phyloP scores from a whole-genome alignment of 129 eudicot species.

The Arctium minus region DNA sequence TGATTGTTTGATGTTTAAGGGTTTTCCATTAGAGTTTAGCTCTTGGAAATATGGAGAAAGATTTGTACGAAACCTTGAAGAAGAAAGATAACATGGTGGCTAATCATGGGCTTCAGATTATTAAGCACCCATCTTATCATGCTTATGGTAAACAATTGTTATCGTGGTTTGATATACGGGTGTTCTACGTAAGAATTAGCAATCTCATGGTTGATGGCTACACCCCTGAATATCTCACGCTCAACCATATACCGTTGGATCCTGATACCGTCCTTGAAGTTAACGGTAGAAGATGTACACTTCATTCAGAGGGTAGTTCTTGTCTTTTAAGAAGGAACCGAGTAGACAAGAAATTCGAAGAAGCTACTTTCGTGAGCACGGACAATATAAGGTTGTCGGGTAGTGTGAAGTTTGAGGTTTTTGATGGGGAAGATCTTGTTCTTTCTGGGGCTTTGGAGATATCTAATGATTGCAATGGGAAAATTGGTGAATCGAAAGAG shows the following conservation, averaged over 20 bases:
- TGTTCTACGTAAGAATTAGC: constrained; percentile 75
- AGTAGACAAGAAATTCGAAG: constrained; percentile 72
- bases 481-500: constrained; percentile 31
- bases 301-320: constrained; percentile 60
- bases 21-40: constrained; percentile 19
- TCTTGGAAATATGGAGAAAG: constrained; percentile 45
- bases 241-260: constrained; percentile 65
- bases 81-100: constrained; percentile 25
- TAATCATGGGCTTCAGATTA: constrained; percentile 54
- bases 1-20: constrained; percentile 12
- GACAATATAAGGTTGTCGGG: constrained; percentile 67
- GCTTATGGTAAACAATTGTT: constrained; percentile 34
- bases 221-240: constrained; percentile 58
- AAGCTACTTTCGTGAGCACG: constrained; percentile 83
- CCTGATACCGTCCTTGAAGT: constrained; percentile 82
- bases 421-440: constrained; percentile 46
- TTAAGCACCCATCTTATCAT: constrained; percentile 54
- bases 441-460: constrained; percentile 65
- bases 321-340: constrained; percentile 61
- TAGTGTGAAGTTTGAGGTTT: constrained; percentile 73
- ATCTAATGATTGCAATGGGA: constrained; percentile 35
- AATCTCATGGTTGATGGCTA: constrained; percentile 60
- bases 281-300: constrained; percentile 62
- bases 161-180: constrained; percentile 73
- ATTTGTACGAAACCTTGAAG: constrained; percentile 30